Evolutionary conservation across 345 rosid genomes (phyloP), one percentile per base, ranked within the genome.

Genomic region (Crucihimalaya himalaica): DNA sequence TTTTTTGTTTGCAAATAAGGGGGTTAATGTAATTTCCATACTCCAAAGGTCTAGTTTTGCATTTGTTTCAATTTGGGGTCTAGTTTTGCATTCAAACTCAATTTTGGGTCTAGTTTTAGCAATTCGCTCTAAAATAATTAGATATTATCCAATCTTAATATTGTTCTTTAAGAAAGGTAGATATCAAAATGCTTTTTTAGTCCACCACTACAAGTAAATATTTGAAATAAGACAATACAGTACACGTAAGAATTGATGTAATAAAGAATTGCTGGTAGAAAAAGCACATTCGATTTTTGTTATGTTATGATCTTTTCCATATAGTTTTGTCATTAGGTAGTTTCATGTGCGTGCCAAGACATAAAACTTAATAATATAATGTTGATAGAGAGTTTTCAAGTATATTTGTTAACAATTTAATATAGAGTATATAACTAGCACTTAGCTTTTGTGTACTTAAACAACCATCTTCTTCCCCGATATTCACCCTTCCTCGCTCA

Each of bases 381-480:
- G 4, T 6, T 59, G 39, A 47, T 5, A 25, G 11, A 32, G 66
- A 71, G 52, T 60, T 60, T 0, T 71, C n/a, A 23, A 23, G 2
- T 15, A 3, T 15, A 14, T 15, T 19, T 35, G 37, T 21, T 13
- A 60, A 20, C 4, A 50, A 35, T 23, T 15, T 23, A 23, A 51
- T 42, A 25, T 42, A 25, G 19, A 31, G 9, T 18, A 57, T 43
- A 56, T 69, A 68, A 28, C 32, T 56, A 11, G 46, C 34, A 21
- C 32, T 14, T 60, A 42, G 18, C 48, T 59, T 37, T 23, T 70
- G 13, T 46, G 10, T 34, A 28, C 6, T 10, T 39, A 32, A 71
- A 71, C 62, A 23, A 39, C 43, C 59, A 50, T 71, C 61, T 29
- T 62, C 69, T 51, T 51, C 75, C 20, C 15, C 51, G 47, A 55